Evolutionary conservation across 192 early-diverging fungal species (phyloP).

Genomic region (Coemansia sp.): DNA sequence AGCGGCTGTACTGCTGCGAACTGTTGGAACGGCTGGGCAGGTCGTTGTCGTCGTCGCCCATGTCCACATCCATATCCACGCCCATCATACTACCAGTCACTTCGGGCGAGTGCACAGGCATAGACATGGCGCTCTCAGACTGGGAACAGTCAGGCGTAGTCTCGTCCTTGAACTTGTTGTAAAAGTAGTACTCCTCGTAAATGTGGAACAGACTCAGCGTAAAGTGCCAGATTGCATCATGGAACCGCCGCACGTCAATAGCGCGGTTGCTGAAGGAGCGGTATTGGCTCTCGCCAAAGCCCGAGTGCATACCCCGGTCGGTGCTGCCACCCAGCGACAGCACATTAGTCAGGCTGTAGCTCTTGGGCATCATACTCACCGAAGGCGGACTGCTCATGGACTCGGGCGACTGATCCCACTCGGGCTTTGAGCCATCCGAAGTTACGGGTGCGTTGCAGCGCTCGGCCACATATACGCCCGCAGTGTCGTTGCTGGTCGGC

Average conservation of each 20-base stretch:
- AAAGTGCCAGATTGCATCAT: constrained; percentile 50
- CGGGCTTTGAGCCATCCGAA: constrained; percentile 12
- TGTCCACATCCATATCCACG: constrained; percentile 7
- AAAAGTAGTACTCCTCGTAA: constrained; percentile 51
- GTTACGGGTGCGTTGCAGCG: constrained; percentile 13
- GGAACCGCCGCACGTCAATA: constrained; percentile 37
- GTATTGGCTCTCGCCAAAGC: constrained; percentile 3
- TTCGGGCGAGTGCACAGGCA: constrained; percentile 17
- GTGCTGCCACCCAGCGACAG: constrained; percentile 9
- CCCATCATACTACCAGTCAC: constrained; percentile 12
- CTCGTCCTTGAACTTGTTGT: constrained; percentile 40
- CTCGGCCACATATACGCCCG: constrained; percentile 13
- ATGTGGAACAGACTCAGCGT: constrained; percentile 49
- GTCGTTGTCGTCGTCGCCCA: constrained; percentile 6
- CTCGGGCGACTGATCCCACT: constrained; percentile 22
- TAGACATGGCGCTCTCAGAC: constrained; percentile 4
- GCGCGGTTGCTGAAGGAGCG: constrained; percentile 2
- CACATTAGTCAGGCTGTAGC: constrained; percentile 28
- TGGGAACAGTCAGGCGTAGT: constrained; percentile 29
- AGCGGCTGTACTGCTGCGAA: constrained; percentile 33
- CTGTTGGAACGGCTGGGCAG: constrained; percentile 13
- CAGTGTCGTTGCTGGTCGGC: not conserved
- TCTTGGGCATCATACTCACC: constrained; percentile 19
- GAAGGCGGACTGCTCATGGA: constrained; percentile 1
- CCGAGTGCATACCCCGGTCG: not conserved